A percentile compares a stretch with the other conserved stretches of the same genome.
Evolutionary conservation across 1,284 basidiomycete genomes (phyloP).

Genomic region (Microbotryum violaceum): DNA sequence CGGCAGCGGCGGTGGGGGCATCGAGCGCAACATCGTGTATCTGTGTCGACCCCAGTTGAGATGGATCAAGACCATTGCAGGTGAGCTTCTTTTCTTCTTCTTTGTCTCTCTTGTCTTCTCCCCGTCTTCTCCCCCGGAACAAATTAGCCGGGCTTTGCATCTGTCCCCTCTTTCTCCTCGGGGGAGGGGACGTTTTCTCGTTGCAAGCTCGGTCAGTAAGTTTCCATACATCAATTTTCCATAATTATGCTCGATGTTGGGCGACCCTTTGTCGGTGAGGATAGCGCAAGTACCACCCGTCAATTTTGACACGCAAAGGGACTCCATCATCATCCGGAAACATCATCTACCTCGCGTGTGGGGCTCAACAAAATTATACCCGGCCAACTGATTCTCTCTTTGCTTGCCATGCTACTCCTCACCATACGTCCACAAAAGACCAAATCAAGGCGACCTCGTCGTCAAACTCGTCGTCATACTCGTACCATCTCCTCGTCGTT

Average conservation of each 20-base stretch:
- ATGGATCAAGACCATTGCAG: conserved; percentile 81
- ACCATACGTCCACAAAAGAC: conserved; percentile 47
- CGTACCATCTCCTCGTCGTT: conserved; percentile 81
- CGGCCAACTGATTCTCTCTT: not conserved
- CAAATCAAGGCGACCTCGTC: conserved; percentile 55
- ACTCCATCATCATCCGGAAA: too few species aligned
- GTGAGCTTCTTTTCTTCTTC: conserved; percentile 47
- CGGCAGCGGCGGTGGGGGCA: too few species aligned
- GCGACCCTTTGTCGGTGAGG: too few species aligned
- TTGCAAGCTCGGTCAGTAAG: not conserved
- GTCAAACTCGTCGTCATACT: conserved; percentile 47
- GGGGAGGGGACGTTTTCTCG: not conserved
- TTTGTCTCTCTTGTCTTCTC: not conserved
- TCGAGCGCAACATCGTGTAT: conserved; percentile 83
- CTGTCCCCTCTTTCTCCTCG: not conserved
- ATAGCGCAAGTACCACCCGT: too few species aligned
- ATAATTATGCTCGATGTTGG: too few species aligned
- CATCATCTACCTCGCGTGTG: too few species aligned
- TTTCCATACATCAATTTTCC: too few species aligned
- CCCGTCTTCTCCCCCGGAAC: not conserved
- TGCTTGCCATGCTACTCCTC: conserved; percentile 3
- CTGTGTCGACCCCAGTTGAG: conserved; percentile 81
- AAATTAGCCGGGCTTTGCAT: conserved; percentile 12
- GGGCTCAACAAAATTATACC: conserved; percentile 1
- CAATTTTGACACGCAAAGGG: too few species aligned